These are phyloP conservation scores for Carex cristatella DNA, from an alignment of 176 grass and related monocot species.

Conservation along the genomic window DNA sequence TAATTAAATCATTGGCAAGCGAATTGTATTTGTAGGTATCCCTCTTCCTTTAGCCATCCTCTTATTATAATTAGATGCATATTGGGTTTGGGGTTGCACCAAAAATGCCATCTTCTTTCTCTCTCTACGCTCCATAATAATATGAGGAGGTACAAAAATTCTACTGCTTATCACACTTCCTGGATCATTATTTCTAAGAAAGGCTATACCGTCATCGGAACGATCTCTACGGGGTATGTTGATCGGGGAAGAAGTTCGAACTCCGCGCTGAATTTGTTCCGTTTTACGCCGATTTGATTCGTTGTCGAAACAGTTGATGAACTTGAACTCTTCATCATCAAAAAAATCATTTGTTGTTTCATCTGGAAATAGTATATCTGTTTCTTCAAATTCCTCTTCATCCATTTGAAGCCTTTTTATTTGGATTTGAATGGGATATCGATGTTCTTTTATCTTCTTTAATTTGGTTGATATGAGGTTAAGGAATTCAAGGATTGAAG, in stretches of 20 bases:
- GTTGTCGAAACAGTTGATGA: background rate
- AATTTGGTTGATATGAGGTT: background rate
- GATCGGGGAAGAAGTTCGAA: background rate
- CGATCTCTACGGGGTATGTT: background rate
- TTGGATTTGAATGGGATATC: conserved; percentile 6
- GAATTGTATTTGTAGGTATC: background rate
- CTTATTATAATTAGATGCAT: background rate
- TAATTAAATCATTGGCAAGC: background rate
- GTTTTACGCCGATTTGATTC: background rate
- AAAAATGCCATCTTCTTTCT: conserved; percentile 8
- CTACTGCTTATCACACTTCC: conserved; percentile 19
- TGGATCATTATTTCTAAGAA: background rate
- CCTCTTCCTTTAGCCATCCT: background rate
- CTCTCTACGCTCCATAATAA: conserved; percentile 17
- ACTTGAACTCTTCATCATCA: background rate
- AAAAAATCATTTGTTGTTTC: background rate
- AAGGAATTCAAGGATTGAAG: background rate
- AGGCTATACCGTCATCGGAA: background rate
- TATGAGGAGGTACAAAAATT: conserved; percentile 15
- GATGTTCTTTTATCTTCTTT: background rate
- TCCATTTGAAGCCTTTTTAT: conserved; percentile 9
- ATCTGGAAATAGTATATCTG: conserved; percentile 15
- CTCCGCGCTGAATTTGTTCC: background rate
- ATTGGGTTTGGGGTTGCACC: background rate
- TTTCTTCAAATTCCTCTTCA: conserved; percentile 23